Evolutionary conservation across 345 rosid species (phyloP).

Genomic region (Conringia planisiliqua): DNA sequence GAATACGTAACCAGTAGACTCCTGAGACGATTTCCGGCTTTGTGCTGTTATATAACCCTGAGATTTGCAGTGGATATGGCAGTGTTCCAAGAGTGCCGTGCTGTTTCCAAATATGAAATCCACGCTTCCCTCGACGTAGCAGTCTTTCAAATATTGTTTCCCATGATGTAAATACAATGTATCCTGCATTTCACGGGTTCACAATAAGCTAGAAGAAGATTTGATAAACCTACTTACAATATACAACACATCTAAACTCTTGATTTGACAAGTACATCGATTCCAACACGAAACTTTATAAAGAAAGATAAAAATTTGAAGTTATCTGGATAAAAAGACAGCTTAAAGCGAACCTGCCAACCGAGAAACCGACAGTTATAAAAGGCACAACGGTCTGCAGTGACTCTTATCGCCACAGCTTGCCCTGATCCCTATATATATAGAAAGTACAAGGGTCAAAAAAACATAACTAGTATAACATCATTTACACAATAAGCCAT

Average conservation of each 20-base stretch:
- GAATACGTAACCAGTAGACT: slow-evolving; percentile 87
- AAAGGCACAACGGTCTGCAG: slow-evolving; percentile 95
- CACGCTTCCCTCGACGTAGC: slow-evolving; percentile 88
- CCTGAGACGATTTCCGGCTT: slow-evolving; percentile 93
- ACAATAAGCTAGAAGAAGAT: background rate
- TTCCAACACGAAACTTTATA: background rate
- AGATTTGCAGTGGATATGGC: slow-evolving; percentile 94
- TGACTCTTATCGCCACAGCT: slow-evolving; percentile 92
- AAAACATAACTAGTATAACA: background rate
- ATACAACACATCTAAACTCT: background rate
- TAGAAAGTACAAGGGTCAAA: background rate
- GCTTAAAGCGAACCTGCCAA: slow-evolving; percentile 68
- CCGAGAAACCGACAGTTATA: slow-evolving; percentile 95
- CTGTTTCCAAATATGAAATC: slow-evolving; percentile 98
- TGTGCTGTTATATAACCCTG: slow-evolving; percentile 88
- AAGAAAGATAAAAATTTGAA: background rate
- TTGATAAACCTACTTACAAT: background rate
- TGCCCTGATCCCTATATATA: slow-evolving; percentile 81
- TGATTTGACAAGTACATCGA: background rate
- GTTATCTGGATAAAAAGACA: background rate
- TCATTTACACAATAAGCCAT: background rate
- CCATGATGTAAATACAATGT: slow-evolving; percentile 92
- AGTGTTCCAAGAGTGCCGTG: slow-evolving; percentile 89
- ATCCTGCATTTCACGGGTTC: slow-evolving; percentile 45
- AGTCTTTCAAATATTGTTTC: slow-evolving; percentile 82